phyloP scores from a whole-genome alignment of 2,329 filamentous ascomycete genomes.

The Sporothrix mexicana region DNA sequence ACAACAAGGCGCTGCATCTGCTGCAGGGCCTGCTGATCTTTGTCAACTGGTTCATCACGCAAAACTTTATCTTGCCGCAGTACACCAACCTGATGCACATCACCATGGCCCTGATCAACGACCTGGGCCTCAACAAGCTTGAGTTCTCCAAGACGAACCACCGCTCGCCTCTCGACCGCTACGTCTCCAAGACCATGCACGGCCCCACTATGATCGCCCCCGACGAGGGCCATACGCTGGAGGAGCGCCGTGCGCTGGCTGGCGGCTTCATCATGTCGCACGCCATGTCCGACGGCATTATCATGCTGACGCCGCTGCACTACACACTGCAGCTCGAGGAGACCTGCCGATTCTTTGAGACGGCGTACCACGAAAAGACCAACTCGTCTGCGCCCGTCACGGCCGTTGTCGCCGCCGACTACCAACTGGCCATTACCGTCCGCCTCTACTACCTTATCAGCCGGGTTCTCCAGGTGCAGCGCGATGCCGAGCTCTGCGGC shows the following conservation, averaged over 20 bases:
- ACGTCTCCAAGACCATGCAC: conserved; percentile 33
- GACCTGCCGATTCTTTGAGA: conserved; percentile 36
- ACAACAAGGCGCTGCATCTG: conserved; percentile 35
- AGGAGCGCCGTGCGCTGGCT: conserved; percentile 52
- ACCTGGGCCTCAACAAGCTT: conserved; percentile 39
- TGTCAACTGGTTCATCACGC: conserved; percentile 37
- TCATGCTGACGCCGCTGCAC: conserved; percentile 51
- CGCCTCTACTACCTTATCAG: conserved; percentile 38
- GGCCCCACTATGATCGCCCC: conserved; percentile 29
- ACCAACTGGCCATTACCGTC: conserved; percentile 35
- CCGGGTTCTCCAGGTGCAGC: conserved; percentile 34
- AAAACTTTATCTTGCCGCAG: conserved; percentile 37
- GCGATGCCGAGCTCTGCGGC: conserved; percentile 35
- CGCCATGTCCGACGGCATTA: conserved; percentile 32
- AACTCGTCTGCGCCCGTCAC: neutral
- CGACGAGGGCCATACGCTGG: conserved; percentile 39
- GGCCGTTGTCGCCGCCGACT: conserved; percentile 28
- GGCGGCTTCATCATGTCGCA: conserved; percentile 53
- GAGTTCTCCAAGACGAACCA: conserved; percentile 29
- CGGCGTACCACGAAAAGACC: conserved; percentile 13
- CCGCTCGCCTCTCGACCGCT: conserved; percentile 35
- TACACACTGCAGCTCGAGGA: conserved; percentile 45
- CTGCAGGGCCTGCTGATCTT: conserved; percentile 38
- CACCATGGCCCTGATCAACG: conserved; percentile 38
- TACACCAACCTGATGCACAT: conserved; percentile 38